Conservation (phyloP, 2,329 filamentous ascomycete species). For the Stagonosporopsis rhizophila region DNA sequence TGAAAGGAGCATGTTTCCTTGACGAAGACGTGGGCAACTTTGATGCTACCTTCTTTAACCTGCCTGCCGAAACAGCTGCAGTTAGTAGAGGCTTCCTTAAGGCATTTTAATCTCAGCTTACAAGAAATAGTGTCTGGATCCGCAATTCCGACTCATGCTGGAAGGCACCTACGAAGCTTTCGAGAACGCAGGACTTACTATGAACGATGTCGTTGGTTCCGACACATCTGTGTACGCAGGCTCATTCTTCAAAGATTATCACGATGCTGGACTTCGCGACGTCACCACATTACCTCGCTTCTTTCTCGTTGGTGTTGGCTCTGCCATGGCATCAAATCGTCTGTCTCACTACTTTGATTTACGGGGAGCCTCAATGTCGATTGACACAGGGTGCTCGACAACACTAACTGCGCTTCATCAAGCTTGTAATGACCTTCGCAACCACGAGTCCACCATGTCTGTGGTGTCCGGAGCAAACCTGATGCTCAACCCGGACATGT, state of each 20-base stretch:
- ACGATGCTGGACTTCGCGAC: slow-evolving; percentile 5
- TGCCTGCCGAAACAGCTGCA: slow-evolving; percentile 27
- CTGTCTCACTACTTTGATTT: slow-evolving; percentile 1
- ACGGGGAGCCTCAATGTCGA: not conserved
- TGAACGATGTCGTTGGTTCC: slow-evolving; percentile 22
- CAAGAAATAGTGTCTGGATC: slow-evolving; percentile 25
- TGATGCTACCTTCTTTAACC: slow-evolving; percentile 43
- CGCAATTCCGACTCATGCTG: slow-evolving; percentile 36
- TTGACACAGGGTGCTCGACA: slow-evolving; percentile 1
- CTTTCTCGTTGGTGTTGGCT: not conserved
- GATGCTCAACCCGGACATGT: slow-evolving; percentile 18
- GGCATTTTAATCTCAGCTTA: not conserved
- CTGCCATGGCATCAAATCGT: slow-evolving; percentile 1
- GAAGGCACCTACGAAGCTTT: slow-evolving; percentile 48
- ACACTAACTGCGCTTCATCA: not conserved
- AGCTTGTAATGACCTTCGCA: not conserved
- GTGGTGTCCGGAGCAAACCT: not conserved
- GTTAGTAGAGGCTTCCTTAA: slow-evolving; percentile 8
- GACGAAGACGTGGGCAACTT: slow-evolving; percentile 28
- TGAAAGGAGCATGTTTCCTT: not conserved
- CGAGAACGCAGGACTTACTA: slow-evolving; percentile 30
- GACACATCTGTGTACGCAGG: slow-evolving; percentile 30
- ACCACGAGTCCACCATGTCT: not conserved
- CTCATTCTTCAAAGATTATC: slow-evolving; percentile 25
- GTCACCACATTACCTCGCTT: not conserved